phyloP scores from a whole-genome alignment of 768 basidiomycete species.

The Crassisporium funariophilum region DNA sequence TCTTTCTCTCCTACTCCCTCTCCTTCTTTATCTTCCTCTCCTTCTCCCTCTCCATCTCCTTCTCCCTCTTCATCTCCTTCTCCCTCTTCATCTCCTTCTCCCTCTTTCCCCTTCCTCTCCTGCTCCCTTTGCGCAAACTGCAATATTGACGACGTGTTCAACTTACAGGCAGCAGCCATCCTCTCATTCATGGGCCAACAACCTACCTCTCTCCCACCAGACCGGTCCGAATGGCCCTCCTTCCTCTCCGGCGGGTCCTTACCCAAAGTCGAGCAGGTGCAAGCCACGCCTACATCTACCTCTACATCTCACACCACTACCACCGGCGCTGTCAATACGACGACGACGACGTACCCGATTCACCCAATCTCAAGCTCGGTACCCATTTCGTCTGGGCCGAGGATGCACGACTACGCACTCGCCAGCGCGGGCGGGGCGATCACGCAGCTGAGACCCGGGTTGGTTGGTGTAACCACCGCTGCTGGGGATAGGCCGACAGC shows the following conservation, averaged over 20 bases:
- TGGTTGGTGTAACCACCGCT: constrained; percentile 41
- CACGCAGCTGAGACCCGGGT: constrained; percentile 63
- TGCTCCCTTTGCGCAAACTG: no score
- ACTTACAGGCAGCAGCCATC: constrained; percentile 92
- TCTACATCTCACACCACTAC: constrained; percentile 3
- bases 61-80: no score
- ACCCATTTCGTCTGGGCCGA: constrained; percentile 44
- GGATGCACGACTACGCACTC: constrained; percentile 67
- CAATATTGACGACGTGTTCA: no score
- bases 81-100: no score
- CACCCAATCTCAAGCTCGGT: constrained; percentile 26
- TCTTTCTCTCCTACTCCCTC: no score
- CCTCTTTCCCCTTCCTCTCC: no score
- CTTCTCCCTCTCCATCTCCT: no score
- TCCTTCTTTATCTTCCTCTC: no score
- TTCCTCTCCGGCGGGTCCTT: constrained; percentile 74
- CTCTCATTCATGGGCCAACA: constrained; percentile 81
- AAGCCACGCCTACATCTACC: constrained; percentile 11
- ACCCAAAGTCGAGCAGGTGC: constrained; percentile 45
- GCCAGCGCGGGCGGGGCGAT: constrained; percentile 38
- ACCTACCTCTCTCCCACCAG: constrained; percentile 82
- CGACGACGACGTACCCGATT: constrained; percentile 14
- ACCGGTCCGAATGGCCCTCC: constrained; percentile 90
- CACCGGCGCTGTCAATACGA: no score
- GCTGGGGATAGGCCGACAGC: constrained; percentile 17